Conservation (phyloP, 257 asterid species). For the Galeopsis tetrahit region DNA sequence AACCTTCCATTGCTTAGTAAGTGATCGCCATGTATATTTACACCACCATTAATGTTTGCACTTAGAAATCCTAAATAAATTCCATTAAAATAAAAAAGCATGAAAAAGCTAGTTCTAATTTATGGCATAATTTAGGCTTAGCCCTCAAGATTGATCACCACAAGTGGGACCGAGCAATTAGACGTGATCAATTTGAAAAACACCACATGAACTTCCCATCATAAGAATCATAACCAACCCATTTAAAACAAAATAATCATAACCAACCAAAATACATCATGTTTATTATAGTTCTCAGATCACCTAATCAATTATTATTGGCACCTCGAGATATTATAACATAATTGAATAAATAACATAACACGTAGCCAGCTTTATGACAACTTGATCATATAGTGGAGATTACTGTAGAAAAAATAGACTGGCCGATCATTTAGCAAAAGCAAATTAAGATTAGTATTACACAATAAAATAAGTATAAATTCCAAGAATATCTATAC, state of each 20-base stretch:
- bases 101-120: neutral
- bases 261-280: constrained; percentile 4
- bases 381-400: constrained; percentile 30
- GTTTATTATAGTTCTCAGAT: constrained; percentile 2
- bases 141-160: constrained; percentile 4
- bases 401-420: neutral
- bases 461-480: neutral
- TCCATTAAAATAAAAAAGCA: neutral
- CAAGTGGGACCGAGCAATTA: constrained; percentile 23
- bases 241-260: neutral
- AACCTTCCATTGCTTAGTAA: constrained; percentile 4
- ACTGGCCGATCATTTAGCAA: neutral
- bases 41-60: constrained; percentile 11
- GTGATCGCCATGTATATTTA: constrained; percentile 17
- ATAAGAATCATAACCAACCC: too few species aligned
- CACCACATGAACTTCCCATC: neutral
- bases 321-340: neutral
- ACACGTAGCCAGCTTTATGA: neutral
- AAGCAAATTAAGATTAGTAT: neutral
- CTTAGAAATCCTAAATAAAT: neutral
- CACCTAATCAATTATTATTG: neutral
- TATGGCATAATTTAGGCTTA: constrained; percentile 13
- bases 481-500: neutral
- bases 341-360: neutral
- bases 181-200: neutral